Conservation (phyloP, 139 green algal species). For the Edaphochlamys debaryana region DNA sequence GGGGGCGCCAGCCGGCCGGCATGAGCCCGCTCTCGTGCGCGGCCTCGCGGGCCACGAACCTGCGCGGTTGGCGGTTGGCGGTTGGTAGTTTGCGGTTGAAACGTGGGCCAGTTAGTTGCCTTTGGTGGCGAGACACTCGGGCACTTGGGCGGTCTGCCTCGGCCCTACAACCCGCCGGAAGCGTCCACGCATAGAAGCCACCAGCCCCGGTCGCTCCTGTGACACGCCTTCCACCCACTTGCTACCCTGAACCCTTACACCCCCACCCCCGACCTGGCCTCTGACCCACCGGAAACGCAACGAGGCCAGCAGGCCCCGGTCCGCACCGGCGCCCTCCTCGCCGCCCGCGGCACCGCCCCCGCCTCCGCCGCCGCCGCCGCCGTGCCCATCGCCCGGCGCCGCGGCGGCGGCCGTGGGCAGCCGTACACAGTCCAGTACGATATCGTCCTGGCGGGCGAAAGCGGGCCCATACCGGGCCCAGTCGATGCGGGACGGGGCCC, state of each 20-base stretch:
- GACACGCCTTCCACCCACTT: no score
- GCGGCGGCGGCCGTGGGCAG: no score
- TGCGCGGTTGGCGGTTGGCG: not conserved
- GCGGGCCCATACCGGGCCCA: not conserved
- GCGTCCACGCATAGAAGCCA: no score
- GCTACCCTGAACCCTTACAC: no score
- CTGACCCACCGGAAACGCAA: slow-evolving; percentile 14
- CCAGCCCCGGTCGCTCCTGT: no score
- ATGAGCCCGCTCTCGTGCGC: slow-evolving; percentile 24
- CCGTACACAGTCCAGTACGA: not conserved
- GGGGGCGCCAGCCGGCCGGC: slow-evolving; percentile 14
- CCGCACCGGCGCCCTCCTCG: not conserved
- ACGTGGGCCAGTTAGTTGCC: no score
- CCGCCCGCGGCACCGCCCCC: not conserved
- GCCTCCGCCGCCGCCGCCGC: not conserved
- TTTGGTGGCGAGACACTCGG: no score
- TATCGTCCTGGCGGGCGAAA: not conserved
- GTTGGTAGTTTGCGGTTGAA: no score
- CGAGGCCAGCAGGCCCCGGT: not conserved
- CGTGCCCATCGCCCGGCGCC: no score
- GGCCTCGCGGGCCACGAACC: slow-evolving; percentile 21
- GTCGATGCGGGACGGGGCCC: no score
- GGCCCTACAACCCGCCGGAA: no score
- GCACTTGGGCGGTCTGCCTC: no score
- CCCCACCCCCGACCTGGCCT: not conserved